Percentiles rank a stretch among this genome's conserved stretches.
Evolutionary conservation across 2,329 filamentous ascomycete genomes (phyloP).

Genomic region (Thielaviopsis populi): DNA sequence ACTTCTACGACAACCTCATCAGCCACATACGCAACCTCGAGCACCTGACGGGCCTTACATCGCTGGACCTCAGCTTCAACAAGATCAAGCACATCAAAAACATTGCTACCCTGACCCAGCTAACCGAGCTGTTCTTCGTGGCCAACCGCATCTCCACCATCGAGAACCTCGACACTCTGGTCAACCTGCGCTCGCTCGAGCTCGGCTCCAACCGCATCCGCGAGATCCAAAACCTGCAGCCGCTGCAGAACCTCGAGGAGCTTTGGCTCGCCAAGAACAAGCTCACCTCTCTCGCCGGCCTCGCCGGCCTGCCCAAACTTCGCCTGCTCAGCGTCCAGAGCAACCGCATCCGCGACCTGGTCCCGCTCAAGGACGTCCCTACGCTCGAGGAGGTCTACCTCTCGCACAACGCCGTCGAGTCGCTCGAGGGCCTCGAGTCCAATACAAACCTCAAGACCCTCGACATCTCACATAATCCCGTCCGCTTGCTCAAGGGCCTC

Average conservation of each 20-base stretch:
- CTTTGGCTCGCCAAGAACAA: constrained; percentile 96
- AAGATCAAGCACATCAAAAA: constrained; percentile 98
- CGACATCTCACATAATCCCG: constrained; percentile 79
- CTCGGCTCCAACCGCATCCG: constrained; percentile 84
- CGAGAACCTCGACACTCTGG: constrained; percentile 64
- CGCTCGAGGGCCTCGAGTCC: constrained; percentile 54
- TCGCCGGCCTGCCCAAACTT: constrained; percentile 61
- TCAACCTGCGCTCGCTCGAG: constrained; percentile 67
- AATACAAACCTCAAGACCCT: constrained; percentile 58
- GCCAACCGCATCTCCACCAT: constrained; percentile 88
- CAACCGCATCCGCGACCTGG: constrained; percentile 71
- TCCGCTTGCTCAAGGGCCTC: constrained; percentile 60
- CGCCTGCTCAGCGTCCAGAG: constrained; percentile 88
- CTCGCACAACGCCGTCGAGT: constrained; percentile 79
- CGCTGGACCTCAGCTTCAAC: constrained; percentile 89
- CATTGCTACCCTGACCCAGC: constrained; percentile 57
- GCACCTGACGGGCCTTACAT: constrained; percentile 56
- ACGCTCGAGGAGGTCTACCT: constrained; percentile 88
- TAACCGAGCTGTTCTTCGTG: constrained; percentile 80
- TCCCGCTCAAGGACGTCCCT: constrained; percentile 56
- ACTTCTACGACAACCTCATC: constrained; percentile 94
- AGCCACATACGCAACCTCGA: constrained; percentile 75
- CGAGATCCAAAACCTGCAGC: constrained; percentile 73
- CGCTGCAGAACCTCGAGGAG: constrained; percentile 63
- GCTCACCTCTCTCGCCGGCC: constrained; percentile 66